Evolutionary conservation across 768 basidiomycete species (phyloP), one percentile per base, ranked within the genome.

Genomic region (Daedaleopsis sinensis): DNA sequence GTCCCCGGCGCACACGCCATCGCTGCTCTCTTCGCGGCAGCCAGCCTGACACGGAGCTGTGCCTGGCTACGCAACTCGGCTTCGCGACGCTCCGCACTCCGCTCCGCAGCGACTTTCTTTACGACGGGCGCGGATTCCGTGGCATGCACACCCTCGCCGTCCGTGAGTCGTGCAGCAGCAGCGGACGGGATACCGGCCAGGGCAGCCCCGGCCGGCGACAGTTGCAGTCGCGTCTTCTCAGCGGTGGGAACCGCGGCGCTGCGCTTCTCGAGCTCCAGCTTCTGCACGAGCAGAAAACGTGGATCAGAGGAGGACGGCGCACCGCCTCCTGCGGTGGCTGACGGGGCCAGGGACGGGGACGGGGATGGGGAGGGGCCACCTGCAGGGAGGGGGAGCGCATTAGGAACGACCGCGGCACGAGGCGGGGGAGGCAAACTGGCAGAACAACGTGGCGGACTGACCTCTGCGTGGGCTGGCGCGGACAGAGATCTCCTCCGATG

Each of bases 31-130:
- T 77, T 82, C 60, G 77, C 81, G 21, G 79, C 79, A 21, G 79
- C 79, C 24, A 85, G 77, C 37, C 80, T 79, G 24, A 78, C 76
- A 24, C 77, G 80, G 64, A 85, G 65, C 59, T 76, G 81, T 43
- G 82, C 80, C 66, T 80, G 80, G 53, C 71, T 72, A 54, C 83
- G 80, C 64, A 86, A 73, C 57, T 72, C 74, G 51, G 74, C 76
- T 65, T 86, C 84, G 74, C 72, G 65, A 21, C 58, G 58, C 35
- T 58, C 64, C 58, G 64, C 63, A 58, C 47, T 52, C 59, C 52
- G 54, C 55, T 44, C 58, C 52, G 48, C 57, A 47, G 65, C 37
- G 43, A 42, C 57, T 57, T 36, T 48, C 53, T 54, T 46, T 21
- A 11, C 19, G 23, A 5, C 36, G 32, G 49, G 16, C 35, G 42